Conservation (phyloP, 805 yeast genomes). For the Vanderwaltozyma yarrowii region DNA sequence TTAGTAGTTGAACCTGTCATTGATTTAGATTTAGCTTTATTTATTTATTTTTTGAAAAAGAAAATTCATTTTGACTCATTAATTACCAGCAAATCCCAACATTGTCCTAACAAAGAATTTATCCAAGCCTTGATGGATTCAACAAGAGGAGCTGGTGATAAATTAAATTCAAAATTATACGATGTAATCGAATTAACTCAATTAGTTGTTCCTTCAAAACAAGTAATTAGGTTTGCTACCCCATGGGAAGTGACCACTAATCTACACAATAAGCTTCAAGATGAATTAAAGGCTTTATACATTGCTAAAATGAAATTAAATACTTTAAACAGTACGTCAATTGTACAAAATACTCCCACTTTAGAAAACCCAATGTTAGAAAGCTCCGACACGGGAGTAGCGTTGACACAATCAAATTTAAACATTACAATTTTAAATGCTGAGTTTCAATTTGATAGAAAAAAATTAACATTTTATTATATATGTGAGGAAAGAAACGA, state of each 20-base stretch:
- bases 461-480: conserved; percentile 65
- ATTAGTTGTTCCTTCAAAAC: conserved; percentile 66
- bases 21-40: conserved; percentile 52
- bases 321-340: conserved; percentile 18
- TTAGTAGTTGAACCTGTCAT: conserved; percentile 59
- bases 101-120: conserved; percentile 20
- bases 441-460: conserved; percentile 74
- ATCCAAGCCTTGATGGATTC: conserved; percentile 21
- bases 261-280: conserved; percentile 52
- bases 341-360: conserved; percentile 8
- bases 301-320: conserved; percentile 49
- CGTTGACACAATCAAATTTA: conserved; percentile 20
- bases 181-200: conserved; percentile 37
- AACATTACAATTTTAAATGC: conserved; percentile 58
- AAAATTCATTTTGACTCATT: conserved; percentile 44
- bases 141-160: conserved; percentile 16
- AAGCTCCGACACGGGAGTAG: neutral
- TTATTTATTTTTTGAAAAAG: conserved; percentile 66
- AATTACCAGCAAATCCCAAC: conserved; percentile 25
- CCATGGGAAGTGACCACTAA: conserved; percentile 53
- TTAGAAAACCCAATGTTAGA: neutral
- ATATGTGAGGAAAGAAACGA: conserved; percentile 57
- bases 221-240: conserved; percentile 65
- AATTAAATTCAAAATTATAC: conserved; percentile 25
- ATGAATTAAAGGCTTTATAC: conserved; percentile 61